Base-by-base conservation (phyloP, 2,329 filamentous ascomycete species). In the Juglanconis juglandina region DNA sequence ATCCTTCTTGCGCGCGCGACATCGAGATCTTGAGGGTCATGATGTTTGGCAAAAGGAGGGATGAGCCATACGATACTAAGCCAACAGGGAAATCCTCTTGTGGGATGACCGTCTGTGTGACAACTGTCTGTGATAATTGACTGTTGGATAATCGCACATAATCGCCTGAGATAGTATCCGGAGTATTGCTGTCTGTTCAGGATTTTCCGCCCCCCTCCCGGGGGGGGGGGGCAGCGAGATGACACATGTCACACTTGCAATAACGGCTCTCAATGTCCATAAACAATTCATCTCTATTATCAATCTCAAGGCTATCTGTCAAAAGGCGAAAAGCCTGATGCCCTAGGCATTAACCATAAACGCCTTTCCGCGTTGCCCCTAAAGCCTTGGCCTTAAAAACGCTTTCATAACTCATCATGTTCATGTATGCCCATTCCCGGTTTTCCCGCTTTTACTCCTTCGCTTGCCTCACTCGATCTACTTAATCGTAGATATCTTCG, bases 401-500 rank as follows among this genome's bases (percentile, higher is more conserved):
- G 44, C 44, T 48, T 5, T 30, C 46, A 48, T 32, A 48, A 48
- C 46, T 32, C 46, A 30, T 47, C 17, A 47, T 47, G 14, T n/a
- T 41, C 24, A 57, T 50, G n/a, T 7, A 37, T 39, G 32, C 34
- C 11, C 35, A 42, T 41, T 48, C 46, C 24, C 24, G 24, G 24
- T 10, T 42, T 14, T 5, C 39, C 39, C 11, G 39, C 4, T 42
- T 42, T 42, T 7, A 42, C n/a, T 3, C 48, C 48, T 13, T 14
- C 5, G 30, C 48, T 34, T 50, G 10, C 52, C 17, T 14, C 39
- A 11, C 3, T 17, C 41, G 4, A 5, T 41, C 24, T 17, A 2
- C 44, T 60, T 49, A 64, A 13, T 64, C 62, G 46, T 64, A 64
- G 34, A 64, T 64, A 33, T 87, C 84, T 69, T 86, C 81, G 52